Evolutionary conservation across 208 protist genomes (phyloP).

Genomic region (Tetramitus jugosus): DNA sequence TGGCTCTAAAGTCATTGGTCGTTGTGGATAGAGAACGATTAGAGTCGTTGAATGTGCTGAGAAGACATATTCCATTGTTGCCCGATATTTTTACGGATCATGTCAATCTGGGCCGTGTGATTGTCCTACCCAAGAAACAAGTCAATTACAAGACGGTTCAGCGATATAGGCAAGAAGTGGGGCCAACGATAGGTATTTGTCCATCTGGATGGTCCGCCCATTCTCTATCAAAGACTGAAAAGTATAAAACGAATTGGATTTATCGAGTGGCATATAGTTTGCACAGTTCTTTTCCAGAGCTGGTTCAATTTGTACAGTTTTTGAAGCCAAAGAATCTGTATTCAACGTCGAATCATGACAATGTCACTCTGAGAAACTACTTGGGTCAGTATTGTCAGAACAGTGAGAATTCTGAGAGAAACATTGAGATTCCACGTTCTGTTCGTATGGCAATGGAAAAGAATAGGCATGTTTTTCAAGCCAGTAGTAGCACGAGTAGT

Average conservation of each 20-base stretch:
- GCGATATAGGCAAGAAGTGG: neutral
- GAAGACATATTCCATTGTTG: neutral
- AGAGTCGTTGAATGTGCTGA: neutral
- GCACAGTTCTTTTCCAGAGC: slow-evolving; percentile 21
- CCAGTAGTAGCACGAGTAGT: too few relatives aligned
- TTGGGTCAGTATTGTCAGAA: too few relatives aligned
- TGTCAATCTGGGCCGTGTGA: neutral
- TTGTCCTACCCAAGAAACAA: slow-evolving; percentile 10
- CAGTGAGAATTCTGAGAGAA: too few relatives aligned
- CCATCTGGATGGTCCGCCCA: slow-evolving; percentile 10
- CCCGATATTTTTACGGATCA: slow-evolving; percentile 11
- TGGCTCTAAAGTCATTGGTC: slow-evolving; percentile 23
- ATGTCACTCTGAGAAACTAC: neutral
- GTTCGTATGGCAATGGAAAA: too few relatives aligned
- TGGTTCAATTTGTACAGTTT: slow-evolving; percentile 4
- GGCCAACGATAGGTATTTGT: slow-evolving; percentile 4
- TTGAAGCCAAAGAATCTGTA: slow-evolving; percentile 16
- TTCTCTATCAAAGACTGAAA: neutral
- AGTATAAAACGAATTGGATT: neutral
- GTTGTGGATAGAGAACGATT: slow-evolving; percentile 19
- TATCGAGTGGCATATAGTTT: slow-evolving; percentile 19
- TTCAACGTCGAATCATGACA: neutral
- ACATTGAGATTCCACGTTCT: too few relatives aligned
- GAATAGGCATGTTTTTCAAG: too few relatives aligned
- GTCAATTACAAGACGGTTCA: too few relatives aligned